Evolutionary conservation across 2,329 filamentous ascomycete genomes (phyloP), one percentile per base, ranked within the genome.

Genomic region (Harringtonia aguacate): DNA sequence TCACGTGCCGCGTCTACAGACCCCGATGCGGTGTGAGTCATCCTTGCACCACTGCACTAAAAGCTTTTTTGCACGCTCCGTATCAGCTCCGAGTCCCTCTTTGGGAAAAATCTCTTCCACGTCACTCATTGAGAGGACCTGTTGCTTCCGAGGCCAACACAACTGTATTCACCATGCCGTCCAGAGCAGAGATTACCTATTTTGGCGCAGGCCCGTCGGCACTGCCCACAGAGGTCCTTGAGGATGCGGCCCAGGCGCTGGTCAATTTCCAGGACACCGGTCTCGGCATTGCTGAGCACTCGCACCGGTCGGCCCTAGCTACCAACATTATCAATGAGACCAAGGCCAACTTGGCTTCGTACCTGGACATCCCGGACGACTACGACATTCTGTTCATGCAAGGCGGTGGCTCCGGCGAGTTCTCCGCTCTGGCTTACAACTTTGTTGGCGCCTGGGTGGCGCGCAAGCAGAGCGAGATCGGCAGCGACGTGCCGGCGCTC

Each of bases 341-440:
- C 50, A 92, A 94, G 61, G 74, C 77, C 29, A 79, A 84, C 50
- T 73, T 97, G 12, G 72, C 75, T 30, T 68, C 68, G 20, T 83
- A 86, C 53, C 80, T 95, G 45, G 83, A 90, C 55, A 82, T 97
- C 45, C 87, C 59, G 1, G 77, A 83, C 52, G 80, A 85, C 60
- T 95, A 95, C 65, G 87, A 95, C 48, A 75, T 95, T 44, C 65
- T 95, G 18, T 90, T 94, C 63, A 83, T 94, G 72, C 85, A 92
- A 61, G 86, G 77, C 48, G 89, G 90, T 46, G 90, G 89, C 49
- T 86, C 74, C 40, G 88, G 88, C 48, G 78, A 89, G 66, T 95
- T 95, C 69, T 81, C 83, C 43, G 84, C 87, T 28, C 79, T 80
- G 7, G 76, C 86, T 4, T 90, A 92, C 66, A 94, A 95, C 66